Evolutionary conservation across 768 basidiomycete species (phyloP), one percentile per base, ranked within the genome.

Genomic region (Coprinopsis marcescibilis): DNA sequence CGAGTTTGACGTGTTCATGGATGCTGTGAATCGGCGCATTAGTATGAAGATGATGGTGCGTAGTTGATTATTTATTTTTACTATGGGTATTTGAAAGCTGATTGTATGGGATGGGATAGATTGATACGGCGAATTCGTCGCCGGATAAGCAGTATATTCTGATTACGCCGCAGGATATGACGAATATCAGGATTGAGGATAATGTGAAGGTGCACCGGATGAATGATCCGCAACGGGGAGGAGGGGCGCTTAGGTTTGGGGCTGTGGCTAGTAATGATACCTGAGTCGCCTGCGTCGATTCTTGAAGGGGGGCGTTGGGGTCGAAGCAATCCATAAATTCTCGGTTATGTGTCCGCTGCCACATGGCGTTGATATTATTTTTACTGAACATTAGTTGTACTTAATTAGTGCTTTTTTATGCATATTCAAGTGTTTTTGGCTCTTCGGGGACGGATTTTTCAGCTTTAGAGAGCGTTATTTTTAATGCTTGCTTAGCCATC

Each of bases 1-100:
- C 58, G 96, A 99, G 62, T 99, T 96, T 60, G 95, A 98, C 56
- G 95, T 97, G 10, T 97, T 95, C 72, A 92, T 98, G 89, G 91
- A 94, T 60, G 89, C 89, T 19, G 83, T 91, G 49, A 91, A 90
- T 62, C 81, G 96, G 15, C 82, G 84, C 38, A 86, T 95, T 57
- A 88, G 88, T 50, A 96, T 95, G 84, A 89, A 81, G 65, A 92
- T 95, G 88, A 87, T 97, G 80, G 88, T 90, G 47, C 14, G 78
- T 60, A n/a, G 11, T 15, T 29, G 33, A 30, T 44, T 42, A 13
- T 20, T 32, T 23, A 3, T 25, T 7, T 10, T 24, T 8, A 20
- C 13, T 19, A 45, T 13, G 32, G 15, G 24, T 11, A 8, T 19
- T 23, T 15, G 44, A 34, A 14, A 32, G 11, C 35, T 38, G 14